Conservation (phyloP, 2,329 filamentous ascomycete species). For the Nannizziopsis arthrosporioides region DNA sequence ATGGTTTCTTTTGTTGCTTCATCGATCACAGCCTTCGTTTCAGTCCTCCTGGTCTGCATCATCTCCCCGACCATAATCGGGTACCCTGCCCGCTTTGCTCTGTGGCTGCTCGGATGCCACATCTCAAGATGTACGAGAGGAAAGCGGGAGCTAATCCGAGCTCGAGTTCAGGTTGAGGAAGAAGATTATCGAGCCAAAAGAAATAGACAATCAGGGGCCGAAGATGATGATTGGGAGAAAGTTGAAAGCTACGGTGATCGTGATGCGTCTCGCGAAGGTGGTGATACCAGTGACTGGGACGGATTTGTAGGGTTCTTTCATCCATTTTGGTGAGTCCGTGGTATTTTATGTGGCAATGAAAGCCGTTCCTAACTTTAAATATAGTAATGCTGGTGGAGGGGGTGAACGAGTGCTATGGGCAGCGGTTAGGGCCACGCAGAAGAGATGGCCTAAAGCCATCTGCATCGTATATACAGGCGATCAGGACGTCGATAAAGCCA, state of each 20-base stretch:
- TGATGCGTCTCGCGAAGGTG: conserved; percentile 34
- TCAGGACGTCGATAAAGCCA: conserved; percentile 69
- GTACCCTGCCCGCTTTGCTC: conserved; percentile 25
- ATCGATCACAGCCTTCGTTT: conserved; percentile 23
- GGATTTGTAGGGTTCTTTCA: conserved; percentile 94
- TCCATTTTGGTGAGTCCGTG: conserved; percentile 66
- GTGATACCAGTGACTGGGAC: conserved; percentile 52
- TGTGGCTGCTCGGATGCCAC: conserved; percentile 46
- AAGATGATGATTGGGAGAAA: conserved; percentile 60
- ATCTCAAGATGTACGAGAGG: conserved; percentile 53
- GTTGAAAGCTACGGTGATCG: conserved; percentile 45
- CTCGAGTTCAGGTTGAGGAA: conserved; percentile 36
- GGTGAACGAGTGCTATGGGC: conserved; percentile 95
- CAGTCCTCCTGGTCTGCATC: conserved; percentile 25
- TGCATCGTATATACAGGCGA: conserved; percentile 94
- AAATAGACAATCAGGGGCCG: conserved; percentile 19
- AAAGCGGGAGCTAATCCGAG: conserved; percentile 45
- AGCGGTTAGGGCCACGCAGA: conserved; percentile 80
- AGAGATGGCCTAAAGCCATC: conserved; percentile 74
- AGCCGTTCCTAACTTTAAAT: conserved; percentile 1
- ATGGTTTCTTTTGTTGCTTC: conserved; percentile 23
- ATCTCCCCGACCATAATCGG: conserved; percentile 27
- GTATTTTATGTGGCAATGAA: not conserved
- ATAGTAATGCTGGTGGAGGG: conserved; percentile 84
- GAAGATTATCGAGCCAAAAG: conserved; percentile 22